phyloP scores from a whole-genome alignment of 1,139 yeast genomes.

The Neolecta irregularis region DNA sequence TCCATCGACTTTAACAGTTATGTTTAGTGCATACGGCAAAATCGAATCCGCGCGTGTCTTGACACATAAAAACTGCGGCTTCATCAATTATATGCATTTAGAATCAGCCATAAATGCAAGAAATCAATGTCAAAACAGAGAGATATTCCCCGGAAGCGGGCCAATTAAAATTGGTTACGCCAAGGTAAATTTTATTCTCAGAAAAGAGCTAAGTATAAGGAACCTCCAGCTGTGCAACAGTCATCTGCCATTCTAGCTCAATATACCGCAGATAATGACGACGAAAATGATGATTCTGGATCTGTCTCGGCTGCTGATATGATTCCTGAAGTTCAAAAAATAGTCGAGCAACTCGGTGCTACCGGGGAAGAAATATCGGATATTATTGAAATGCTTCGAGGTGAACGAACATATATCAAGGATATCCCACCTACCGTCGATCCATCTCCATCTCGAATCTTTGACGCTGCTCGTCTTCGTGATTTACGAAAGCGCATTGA shows the following conservation, averaged over 20 bases:
- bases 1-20: conserved; percentile 31
- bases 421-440: conserved; percentile 23
- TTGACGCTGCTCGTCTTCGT: conserved; percentile 63
- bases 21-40: conserved; percentile 39
- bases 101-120: conserved; percentile 70
- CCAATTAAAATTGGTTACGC: conserved; percentile 30
- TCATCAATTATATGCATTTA: conserved; percentile 54
- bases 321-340: conserved; percentile 18
- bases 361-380: conserved; percentile 16
- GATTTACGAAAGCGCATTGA: conserved; percentile 40
- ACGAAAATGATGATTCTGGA: conserved; percentile 3
- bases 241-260: neutral
- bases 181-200: conserved; percentile 16
- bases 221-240: neutral
- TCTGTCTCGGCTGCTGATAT: conserved; percentile 13
- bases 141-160: conserved; percentile 53
- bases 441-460: conserved; percentile 36
- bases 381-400: conserved; percentile 6
- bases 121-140: conserved; percentile 64
- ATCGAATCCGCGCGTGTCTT: conserved; percentile 45
- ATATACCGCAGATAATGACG: neutral
- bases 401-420: conserved; percentile 1
- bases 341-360: conserved; percentile 24
- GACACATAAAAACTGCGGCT: conserved; percentile 39
- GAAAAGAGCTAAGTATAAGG: conserved; percentile 3